These are phyloP conservation scores for Mariannaea sp. DNA, from an alignment of 2,329 filamentous ascomycete genomes.

Conservation along the genomic window DNA sequence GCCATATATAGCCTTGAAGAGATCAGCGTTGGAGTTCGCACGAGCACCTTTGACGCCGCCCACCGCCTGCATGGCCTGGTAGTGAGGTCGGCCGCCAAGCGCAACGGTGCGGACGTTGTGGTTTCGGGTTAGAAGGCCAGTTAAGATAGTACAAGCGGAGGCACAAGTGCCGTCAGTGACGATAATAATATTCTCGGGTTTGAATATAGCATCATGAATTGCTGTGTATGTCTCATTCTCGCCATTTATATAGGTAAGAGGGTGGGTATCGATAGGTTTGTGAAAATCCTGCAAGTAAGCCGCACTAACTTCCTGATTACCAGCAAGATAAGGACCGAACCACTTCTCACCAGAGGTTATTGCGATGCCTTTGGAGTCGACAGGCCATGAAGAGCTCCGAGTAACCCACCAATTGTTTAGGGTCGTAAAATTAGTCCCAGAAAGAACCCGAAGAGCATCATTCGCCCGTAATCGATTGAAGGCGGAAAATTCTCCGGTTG, in stretches of 20 bases:
- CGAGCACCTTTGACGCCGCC: constrained; percentile 18
- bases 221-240: background rate
- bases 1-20: background rate
- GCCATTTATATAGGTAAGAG: background rate
- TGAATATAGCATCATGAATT: background rate
- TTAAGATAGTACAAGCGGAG: constrained; percentile 18
- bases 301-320: background rate
- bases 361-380: background rate
- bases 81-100: constrained; percentile 14
- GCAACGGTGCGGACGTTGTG: constrained; percentile 15
- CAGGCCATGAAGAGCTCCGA: background rate
- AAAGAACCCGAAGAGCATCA: background rate
- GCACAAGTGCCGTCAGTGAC: constrained; percentile 16
- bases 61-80: constrained; percentile 22
- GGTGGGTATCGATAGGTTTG: background rate
- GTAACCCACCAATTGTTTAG: background rate
- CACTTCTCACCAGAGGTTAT: background rate
- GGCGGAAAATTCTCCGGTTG: constrained; percentile 14
- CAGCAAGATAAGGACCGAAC: constrained; percentile 4
- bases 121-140: constrained; percentile 10
- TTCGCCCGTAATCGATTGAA: background rate
- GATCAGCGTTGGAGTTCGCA: background rate
- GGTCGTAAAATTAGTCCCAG: background rate
- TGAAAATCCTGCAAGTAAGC: background rate
- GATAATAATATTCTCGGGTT: constrained; percentile 19